Base-by-base conservation (phyloP, 2,329 filamentous ascomycete genomes). In the Fusarium vanettenii region DNA sequence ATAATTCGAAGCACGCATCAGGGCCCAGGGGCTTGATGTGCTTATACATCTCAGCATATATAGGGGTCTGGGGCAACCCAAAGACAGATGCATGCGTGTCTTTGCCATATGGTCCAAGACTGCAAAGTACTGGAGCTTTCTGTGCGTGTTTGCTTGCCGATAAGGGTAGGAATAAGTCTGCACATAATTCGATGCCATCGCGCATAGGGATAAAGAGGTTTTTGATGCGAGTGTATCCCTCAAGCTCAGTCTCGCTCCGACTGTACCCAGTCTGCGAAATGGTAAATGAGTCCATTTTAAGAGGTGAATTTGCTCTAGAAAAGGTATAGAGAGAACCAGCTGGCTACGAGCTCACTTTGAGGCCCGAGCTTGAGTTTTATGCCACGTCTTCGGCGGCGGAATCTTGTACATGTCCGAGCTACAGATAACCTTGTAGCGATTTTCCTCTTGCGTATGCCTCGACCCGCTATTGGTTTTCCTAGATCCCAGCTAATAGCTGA, bases 381-480 rank as follows among this genome's bases (percentile, higher is more conserved):
- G 45, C 3, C 5, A 7, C 9, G 14, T 29, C 45, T 13, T 27
- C 25, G 45, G 25, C 16, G 8, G 16, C 45, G 25, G 45, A 50
- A 25, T 29, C 16, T 50, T 50, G 16, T 6, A n/a, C 18, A 10
- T 13, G 25, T 29, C 45, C 45, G 25, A 50, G 45, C 16, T 11
- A 16, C 25, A 29, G 16, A n/a, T 3, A 3, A 0, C 22, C 22
- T n/a, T 6, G 3, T 2, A 10, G 9, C 25, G 6, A 13, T 27
- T 50, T n/a, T 5, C 5, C 16, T 6, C 25, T 18, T 3, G 5
- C 6, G 2, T 3, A 18, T 29, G 2, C 6, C 20, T 20, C 6
- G 16, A 22, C 2, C 7, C 3, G n/a, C 45, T n/a, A 50, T 10
- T 50, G 25, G 25, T 1, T 18, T 27, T n/a, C 22, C 8, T n/a